These are phyloP conservation scores for Tolypocladium tropicale DNA, from an alignment of 2,329 filamentous ascomycete species.

Conservation along the genomic window DNA sequence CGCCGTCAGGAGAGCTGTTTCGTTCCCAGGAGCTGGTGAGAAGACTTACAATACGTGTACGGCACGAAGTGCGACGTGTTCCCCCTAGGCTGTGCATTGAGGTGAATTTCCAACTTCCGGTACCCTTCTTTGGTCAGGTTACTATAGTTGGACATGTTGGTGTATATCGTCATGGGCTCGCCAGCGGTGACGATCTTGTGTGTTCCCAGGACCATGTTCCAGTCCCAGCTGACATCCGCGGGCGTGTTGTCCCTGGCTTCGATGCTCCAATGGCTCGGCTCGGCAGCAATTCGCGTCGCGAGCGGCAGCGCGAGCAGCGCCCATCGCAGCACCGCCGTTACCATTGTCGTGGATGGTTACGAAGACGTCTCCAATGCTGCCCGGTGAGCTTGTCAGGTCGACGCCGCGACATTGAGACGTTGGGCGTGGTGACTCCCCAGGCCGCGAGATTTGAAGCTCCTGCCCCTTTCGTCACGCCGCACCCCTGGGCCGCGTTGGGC, in stretches of 20 bases:
- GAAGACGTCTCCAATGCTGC: not conserved
- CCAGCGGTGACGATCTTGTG: not conserved
- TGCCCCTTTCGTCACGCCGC: not conserved
- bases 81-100: not conserved
- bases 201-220: not conserved
- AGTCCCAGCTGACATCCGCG: not conserved
- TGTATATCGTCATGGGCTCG: not conserved
- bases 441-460: not conserved
- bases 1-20: not conserved
- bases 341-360: not conserved
- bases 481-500: not conserved
- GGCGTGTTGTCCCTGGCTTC: not conserved
- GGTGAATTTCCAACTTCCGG: not conserved
- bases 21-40: not conserved
- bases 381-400: no score
- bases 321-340: not conserved
- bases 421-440: not conserved
- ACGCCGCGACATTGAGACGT: no score
- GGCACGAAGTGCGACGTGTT: not conserved
- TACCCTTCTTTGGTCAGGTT: not conserved
- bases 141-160: not conserved
- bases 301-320: not conserved
- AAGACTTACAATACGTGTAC: not conserved
- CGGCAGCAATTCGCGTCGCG: not conserved
- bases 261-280: not conserved